Conservation (phyloP, 257 asterid species). For the Orobanche coerulescens region DNA sequence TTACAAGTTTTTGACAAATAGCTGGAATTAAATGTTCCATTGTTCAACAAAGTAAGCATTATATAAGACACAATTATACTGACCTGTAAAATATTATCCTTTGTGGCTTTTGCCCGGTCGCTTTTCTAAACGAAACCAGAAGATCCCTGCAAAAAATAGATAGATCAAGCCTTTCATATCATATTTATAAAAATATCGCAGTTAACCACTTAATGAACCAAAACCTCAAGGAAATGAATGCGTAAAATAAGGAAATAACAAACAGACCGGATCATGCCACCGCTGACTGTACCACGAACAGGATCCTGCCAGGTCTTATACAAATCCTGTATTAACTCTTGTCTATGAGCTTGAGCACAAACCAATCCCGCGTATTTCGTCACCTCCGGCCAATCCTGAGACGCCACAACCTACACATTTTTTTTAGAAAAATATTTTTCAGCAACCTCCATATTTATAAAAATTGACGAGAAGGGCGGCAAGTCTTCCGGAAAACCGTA, state of each 20-base stretch:
- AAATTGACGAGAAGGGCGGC: too few relatives aligned
- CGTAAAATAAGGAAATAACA: background rate
- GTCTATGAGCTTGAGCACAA: constrained; percentile 98
- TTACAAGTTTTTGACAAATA: background rate
- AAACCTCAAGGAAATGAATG: background rate
- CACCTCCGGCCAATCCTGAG: constrained; percentile 99
- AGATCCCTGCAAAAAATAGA: constrained; percentile 64
- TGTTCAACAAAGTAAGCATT: background rate
- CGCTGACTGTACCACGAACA: constrained; percentile 85
- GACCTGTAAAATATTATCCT: constrained; percentile 94
- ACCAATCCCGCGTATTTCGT: constrained; percentile 96
- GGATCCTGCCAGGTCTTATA: constrained; percentile 99
- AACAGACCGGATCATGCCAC: constrained; percentile 94
- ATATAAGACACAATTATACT: background rate
- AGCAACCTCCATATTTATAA: background rate
- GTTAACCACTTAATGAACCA: background rate
- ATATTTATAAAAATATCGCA: too few relatives aligned
- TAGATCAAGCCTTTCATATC: background rate
- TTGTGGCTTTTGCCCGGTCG: constrained; percentile 98
- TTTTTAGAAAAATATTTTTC: background rate
- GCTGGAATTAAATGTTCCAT: background rate
- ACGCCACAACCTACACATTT: constrained; percentile 98
- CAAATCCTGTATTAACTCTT: constrained; percentile 89
- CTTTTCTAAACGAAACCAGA: constrained; percentile 89
- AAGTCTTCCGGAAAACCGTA: constrained; percentile 25